Percentiles rank a stretch among this genome's conserved stretches.
Conservation (phyloP, 768 basidiomycete species). For the Xerocomellus dryophilus region DNA sequence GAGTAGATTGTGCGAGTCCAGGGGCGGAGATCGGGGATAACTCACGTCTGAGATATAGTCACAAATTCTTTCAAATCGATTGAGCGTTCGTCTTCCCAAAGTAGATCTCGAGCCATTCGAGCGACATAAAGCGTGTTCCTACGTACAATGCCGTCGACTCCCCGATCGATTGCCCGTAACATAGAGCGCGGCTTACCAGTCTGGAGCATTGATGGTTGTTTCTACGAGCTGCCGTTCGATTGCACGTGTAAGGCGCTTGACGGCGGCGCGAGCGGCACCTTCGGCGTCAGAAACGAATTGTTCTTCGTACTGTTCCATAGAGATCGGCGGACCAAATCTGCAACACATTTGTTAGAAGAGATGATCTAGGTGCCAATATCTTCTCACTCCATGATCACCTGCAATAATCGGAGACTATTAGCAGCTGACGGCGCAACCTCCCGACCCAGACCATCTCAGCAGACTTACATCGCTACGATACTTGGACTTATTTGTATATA, state of each 20-base stretch:
- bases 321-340: constrained; percentile 83
- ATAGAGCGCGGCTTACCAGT: constrained; percentile 65
- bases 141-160: constrained; percentile 20
- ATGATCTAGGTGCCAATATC: background rate
- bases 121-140: constrained; percentile 92
- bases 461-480: constrained; percentile 83
- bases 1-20: constrained; percentile 18
- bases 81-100: constrained; percentile 83
- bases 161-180: constrained; percentile 6
- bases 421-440: constrained; percentile 3
- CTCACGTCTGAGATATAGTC: constrained; percentile 86
- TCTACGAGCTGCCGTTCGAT: constrained; percentile 70
- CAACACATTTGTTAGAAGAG: constrained; percentile 10
- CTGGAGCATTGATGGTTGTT: constrained; percentile 86
- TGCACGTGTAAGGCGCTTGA: constrained; percentile 77
- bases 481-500: constrained; percentile 94
- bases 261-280: constrained; percentile 70
- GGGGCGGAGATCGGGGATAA: constrained; percentile 24
- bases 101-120: constrained; percentile 86
- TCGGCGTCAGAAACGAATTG: constrained; percentile 73
- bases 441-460: constrained; percentile 4
- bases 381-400: constrained; percentile 75
- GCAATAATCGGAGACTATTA: constrained; percentile 15
- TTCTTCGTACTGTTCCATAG: constrained; percentile 66
- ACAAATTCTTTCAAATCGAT: constrained; percentile 83